phyloP scores from a whole-genome alignment of 176 grass and related monocot genomes.

The Musa acuminata region DNA sequence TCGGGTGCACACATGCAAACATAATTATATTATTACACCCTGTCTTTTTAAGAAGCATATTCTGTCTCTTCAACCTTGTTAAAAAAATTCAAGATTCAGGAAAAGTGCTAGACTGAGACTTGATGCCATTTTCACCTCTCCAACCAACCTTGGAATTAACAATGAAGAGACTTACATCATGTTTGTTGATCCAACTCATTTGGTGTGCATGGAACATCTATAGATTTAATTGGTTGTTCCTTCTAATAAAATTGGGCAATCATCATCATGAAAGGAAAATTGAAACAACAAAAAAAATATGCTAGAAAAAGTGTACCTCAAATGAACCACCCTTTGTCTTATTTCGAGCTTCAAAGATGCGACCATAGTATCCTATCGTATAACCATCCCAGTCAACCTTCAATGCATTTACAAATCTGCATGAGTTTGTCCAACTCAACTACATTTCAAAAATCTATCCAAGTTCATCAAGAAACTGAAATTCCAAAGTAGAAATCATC shows the following conservation, averaged over 20 bases:
- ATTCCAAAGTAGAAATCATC: not conserved
- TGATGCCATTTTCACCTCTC: not conserved
- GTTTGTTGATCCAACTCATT: not conserved
- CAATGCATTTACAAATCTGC: slow-evolving; percentile 28
- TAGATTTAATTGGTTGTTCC: not conserved
- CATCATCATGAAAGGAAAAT: not conserved
- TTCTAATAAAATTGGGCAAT: not conserved
- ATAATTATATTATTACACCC: not conserved
- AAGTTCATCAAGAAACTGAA: slow-evolving; percentile 3
- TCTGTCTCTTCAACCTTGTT: not conserved
- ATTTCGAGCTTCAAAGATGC: slow-evolving; percentile 97
- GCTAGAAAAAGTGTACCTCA: slow-evolving; percentile 46
- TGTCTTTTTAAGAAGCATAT: not conserved
- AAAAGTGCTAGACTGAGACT: not conserved
- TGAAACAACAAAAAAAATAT: slow-evolving; percentile 1
- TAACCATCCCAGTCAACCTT: slow-evolving; percentile 99
- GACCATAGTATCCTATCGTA: slow-evolving; percentile 98
- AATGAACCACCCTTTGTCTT: slow-evolving; percentile 99
- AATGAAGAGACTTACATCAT: not conserved
- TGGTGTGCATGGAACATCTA: not conserved
- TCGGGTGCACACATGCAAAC: too few species aligned
- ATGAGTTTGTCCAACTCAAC: slow-evolving; percentile 27
- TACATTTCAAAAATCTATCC: slow-evolving; percentile 2
- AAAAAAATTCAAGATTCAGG: not conserved
- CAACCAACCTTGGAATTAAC: not conserved